phyloP scores from a whole-genome alignment of 129 eudicot genomes.

The Chrysanthemum lavandulifolium region DNA sequence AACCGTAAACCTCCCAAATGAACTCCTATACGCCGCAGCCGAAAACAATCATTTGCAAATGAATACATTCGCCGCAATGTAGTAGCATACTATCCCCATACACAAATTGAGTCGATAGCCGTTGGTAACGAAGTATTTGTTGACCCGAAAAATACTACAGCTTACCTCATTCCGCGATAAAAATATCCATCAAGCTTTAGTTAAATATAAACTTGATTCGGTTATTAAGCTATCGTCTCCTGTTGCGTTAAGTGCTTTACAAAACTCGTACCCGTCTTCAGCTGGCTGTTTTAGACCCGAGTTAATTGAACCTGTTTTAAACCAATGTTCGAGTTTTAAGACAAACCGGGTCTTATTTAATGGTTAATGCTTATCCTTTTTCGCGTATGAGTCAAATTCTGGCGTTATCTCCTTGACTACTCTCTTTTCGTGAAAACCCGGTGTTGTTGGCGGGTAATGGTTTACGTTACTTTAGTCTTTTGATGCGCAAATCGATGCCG shows the following conservation, averaged over 20 bases:
- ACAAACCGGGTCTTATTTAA: conserved; percentile 55
- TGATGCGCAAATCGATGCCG: conserved; percentile 96
- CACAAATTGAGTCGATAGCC: conserved; percentile 76
- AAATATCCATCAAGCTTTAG: conserved; percentile 65
- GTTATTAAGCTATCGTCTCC: conserved; percentile 73
- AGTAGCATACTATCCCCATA: conserved; percentile 62
- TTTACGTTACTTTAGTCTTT: conserved; percentile 66
- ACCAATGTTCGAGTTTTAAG: conserved; percentile 73
- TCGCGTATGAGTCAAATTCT: conserved; percentile 74
- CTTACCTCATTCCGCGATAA: conserved; percentile 64
- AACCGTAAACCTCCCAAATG: conserved; percentile 82
- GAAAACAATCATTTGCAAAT: conserved; percentile 62
- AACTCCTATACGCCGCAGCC: conserved; percentile 69
- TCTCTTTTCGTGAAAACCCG: conserved; percentile 75
- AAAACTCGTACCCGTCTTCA: conserved; percentile 74
- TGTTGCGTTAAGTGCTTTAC: conserved; percentile 68
- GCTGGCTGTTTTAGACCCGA: conserved; percentile 79
- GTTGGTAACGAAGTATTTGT: conserved; percentile 93
- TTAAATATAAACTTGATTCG: conserved; percentile 43
- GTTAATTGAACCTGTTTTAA: conserved; percentile 56
- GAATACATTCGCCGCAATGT: conserved; percentile 63
- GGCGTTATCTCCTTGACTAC: conserved; percentile 83
- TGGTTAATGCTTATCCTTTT: conserved; percentile 94
- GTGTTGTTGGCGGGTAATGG: conserved; percentile 73
- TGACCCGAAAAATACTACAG: conserved; percentile 71